These are phyloP conservation scores for Aspergillus bombycis DNA, from an alignment of 2,329 filamentous ascomycete species.

Conservation along the genomic window DNA sequence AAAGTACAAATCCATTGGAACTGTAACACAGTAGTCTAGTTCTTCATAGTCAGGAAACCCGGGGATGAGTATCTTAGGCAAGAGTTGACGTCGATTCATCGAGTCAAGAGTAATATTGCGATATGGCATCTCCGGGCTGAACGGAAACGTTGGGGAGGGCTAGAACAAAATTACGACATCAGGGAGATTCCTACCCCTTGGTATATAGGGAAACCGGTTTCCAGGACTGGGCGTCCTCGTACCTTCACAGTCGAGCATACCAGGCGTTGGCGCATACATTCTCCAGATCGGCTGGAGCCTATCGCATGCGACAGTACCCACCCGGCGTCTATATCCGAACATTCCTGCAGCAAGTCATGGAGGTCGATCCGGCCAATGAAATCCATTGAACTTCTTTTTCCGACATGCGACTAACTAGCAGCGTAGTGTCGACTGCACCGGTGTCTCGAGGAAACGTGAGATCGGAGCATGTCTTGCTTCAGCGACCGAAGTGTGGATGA, in stretches of 20 bases:
- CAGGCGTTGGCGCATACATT: background rate
- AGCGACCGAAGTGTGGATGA: slow-evolving; percentile 1
- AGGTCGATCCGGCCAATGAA: background rate
- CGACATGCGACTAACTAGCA: background rate
- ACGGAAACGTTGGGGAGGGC: background rate
- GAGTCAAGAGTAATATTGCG: background rate
- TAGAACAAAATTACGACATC: background rate
- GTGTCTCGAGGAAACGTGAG: background rate
- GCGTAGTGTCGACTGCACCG: background rate
- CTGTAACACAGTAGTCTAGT: background rate
- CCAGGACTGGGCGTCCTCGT: slow-evolving; percentile 2
- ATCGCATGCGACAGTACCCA: background rate
- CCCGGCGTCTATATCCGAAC: background rate
- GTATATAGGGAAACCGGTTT: background rate
- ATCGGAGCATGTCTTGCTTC: background rate
- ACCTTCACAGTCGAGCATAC: background rate
- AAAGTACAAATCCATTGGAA: too few relatives aligned
- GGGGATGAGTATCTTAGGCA: background rate
- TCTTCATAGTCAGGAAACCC: background rate
- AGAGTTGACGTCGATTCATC: too few relatives aligned
- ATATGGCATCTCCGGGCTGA: background rate
- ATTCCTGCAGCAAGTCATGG: background rate
- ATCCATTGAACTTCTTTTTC: background rate
- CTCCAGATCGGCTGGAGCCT: background rate
- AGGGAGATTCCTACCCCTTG: background rate